These are phyloP conservation scores for Neonectria punicea DNA, from an alignment of 2,329 filamentous ascomycete species.

Conservation along the genomic window DNA sequence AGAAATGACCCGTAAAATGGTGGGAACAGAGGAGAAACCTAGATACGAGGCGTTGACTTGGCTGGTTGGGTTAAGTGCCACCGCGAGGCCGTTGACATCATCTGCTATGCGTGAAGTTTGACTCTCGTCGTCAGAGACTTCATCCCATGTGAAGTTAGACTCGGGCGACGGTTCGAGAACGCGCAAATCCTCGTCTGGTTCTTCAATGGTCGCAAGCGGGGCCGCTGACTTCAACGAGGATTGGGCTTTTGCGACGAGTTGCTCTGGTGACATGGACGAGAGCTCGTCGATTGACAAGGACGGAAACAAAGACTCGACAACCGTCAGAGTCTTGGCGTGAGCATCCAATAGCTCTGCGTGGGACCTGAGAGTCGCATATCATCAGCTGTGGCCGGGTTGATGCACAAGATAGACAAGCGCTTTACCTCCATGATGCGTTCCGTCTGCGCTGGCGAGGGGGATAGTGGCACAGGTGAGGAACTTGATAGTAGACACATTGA, in stretches of 20 bases:
- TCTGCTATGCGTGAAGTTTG: constrained; percentile 15
- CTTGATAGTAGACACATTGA: constrained; percentile 25
- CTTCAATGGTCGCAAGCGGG: background rate
- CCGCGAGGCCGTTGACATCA: constrained; percentile 10
- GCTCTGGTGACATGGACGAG: background rate
- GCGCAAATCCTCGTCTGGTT: background rate
- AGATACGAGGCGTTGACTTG: constrained; percentile 33
- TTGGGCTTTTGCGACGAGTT: background rate
- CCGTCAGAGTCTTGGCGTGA: background rate
- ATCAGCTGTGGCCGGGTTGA: background rate
- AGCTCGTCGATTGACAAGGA: background rate
- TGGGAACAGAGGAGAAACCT: constrained; percentile 6
- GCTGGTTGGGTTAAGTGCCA: constrained; percentile 31
- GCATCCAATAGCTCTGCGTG: background rate
- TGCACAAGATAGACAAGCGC: background rate
- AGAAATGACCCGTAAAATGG: constrained; percentile 14
- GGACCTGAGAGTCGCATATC: background rate
- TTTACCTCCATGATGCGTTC: constrained; percentile 17
- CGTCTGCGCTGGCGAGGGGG: constrained; percentile 15
- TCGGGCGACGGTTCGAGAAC: constrained; percentile 10
- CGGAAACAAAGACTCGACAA: background rate
- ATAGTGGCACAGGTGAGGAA: constrained; percentile 22
- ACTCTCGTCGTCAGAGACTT: constrained; percentile 11
- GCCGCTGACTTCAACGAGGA: background rate
- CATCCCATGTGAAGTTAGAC: constrained; percentile 23